Percentiles rank a stretch among this genome's conserved stretches.
These are phyloP conservation scores for Cucurbita ficifolia DNA, from an alignment of 306 rosid genomes.

Conservation along the genomic window DNA sequence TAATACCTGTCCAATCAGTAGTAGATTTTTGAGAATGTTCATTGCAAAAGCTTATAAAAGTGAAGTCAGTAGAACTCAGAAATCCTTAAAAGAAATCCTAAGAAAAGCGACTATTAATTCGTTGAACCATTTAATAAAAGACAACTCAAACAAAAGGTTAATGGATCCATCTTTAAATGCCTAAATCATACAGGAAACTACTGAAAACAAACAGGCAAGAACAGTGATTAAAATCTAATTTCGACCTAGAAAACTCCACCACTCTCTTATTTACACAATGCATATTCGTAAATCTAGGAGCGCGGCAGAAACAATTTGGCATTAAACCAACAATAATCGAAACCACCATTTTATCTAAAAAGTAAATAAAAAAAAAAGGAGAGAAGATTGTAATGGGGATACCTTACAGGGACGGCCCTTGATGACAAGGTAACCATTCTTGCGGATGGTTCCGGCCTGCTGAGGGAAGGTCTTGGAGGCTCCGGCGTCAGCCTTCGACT, in stretches of 20 bases:
- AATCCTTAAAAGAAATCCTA: background rate
- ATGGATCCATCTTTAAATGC: background rate
- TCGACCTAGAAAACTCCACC: background rate
- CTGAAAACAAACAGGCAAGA: background rate
- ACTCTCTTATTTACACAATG: too few species aligned
- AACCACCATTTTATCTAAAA: background rate
- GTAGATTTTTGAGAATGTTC: background rate
- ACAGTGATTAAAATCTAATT: background rate
- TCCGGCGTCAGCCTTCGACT: conserved; percentile 5
- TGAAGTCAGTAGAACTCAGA: background rate
- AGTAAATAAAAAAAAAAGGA: background rate
- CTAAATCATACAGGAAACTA: background rate
- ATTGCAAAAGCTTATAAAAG: background rate
- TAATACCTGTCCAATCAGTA: background rate
- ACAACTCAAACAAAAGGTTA: too few species aligned
- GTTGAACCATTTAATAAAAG: too few species aligned
- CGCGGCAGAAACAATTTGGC: too few species aligned
- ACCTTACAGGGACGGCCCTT: conserved; percentile 9
- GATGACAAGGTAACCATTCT: conserved; percentile 5
- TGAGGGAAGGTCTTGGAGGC: conserved; percentile 9
- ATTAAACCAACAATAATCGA: background rate
- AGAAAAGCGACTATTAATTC: too few species aligned
- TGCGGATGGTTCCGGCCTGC: conserved; percentile 8
- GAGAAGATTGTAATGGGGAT: background rate
- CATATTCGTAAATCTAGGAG: too few species aligned